Evolutionary conservation across 2,329 filamentous ascomycete species (phyloP), one percentile per base, ranked within the genome.

Genomic region (Talaromyces sp.): DNA sequence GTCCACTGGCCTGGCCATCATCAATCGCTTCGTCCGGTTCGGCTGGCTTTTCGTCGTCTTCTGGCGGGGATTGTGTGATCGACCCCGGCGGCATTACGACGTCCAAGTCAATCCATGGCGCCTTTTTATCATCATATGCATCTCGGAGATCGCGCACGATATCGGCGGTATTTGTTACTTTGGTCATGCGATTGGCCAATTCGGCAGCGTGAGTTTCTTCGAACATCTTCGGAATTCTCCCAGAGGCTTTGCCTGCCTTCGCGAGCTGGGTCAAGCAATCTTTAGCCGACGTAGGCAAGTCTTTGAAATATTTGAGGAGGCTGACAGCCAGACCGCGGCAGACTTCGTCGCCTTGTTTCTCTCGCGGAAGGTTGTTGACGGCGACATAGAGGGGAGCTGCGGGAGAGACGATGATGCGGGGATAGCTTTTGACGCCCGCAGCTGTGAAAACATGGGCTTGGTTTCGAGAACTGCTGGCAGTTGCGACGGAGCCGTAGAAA

Each of bases 281-380:
- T 80, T 92, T 96, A 71, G 92, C 88, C 42, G 84, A 81, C 59
- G 89, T 85, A 25, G 93, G 87, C 58, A 99, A 82, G 77, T 98
- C 93, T 64, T 85, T 84, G 73, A 97, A 98, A 81, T 97, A 99
- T 75, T 96, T 97, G 80, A 89, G 89, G 67, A 99, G 82, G 61
- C 91, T 92, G 75, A 98, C 96, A 55, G 93, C 95, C 60, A 99
- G 83, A 19, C 89, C 95, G 53, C 95, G 88, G 77, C 90, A 96
- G 66, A 96, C 83, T 76, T 98, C 93, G 74, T 98, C 93, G 70
- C 93, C 93, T 80, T 98, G 95, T 76, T 93, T 92, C 73, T 97
- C 93, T 72, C 92, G 89, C 49, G 95, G 92, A 51, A 99, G 84
- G 73, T 93, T 87, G 73, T 91, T 88, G 74, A 99, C 95, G 59